phyloP scores from a whole-genome alignment of 108 stramenopile species.

The Discostella pseudostelligera region DNA sequence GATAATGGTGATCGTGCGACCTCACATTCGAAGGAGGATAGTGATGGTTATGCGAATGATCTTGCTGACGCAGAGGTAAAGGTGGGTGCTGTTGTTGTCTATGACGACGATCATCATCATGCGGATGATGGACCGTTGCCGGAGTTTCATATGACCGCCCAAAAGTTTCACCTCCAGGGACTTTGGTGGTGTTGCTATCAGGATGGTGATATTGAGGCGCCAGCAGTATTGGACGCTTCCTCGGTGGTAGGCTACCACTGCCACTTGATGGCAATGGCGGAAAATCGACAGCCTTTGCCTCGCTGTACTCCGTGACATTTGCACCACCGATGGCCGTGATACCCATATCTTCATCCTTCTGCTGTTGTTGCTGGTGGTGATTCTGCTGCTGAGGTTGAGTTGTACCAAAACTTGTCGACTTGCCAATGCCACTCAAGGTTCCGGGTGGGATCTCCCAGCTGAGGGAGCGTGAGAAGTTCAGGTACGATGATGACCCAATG shows the following conservation, averaged over 20 bases:
- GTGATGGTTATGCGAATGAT: neutral
- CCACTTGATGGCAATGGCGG: constrained; percentile 7
- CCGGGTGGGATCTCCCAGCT: constrained; percentile 27
- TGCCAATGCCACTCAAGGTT: constrained; percentile 19
- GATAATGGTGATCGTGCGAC: neutral
- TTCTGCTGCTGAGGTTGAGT: neutral
- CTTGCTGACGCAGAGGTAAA: neutral
- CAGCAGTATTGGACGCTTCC: constrained; percentile 1
- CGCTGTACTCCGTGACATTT: neutral
- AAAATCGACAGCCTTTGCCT: neutral
- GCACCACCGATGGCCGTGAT: neutral
- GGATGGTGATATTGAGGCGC: neutral
- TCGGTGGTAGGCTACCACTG: constrained; percentile 1
- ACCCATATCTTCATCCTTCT: too few species aligned
- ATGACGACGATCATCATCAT: too few species aligned
- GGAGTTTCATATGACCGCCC: constrained; percentile 2
- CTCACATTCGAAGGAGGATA: neutral
- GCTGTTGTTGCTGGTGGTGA: neutral
- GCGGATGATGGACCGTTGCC: constrained; percentile 8
- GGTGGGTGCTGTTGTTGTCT: neutral
- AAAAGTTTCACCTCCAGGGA: neutral
- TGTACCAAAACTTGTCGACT: neutral
- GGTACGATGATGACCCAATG: constrained; percentile 3
- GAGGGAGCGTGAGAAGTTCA: constrained; percentile 10
- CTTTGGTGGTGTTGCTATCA: neutral